Conservation (phyloP, 1,284 basidiomycete genomes). For the Fomitopsis betulina region DNA sequence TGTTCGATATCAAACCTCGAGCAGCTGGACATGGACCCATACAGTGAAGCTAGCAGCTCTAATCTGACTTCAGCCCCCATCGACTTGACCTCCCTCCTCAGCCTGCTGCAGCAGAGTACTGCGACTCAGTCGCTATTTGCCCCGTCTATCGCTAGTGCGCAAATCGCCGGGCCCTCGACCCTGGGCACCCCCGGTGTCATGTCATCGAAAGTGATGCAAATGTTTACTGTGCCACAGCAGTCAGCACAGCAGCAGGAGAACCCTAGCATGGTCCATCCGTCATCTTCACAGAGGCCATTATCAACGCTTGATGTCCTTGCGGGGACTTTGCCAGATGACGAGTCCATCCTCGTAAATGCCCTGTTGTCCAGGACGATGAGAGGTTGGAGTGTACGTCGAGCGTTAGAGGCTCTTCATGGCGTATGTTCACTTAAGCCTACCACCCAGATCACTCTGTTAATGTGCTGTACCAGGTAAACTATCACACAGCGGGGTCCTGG, state of each 20-base stretch:
- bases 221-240: not conserved
- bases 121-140: too few species aligned
- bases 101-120: too few species aligned
- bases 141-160: too few species aligned
- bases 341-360: slow-evolving; percentile 46
- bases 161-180: too few species aligned
- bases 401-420: slow-evolving; percentile 39
- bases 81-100: too few species aligned
- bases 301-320: slow-evolving; percentile 32
- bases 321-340: slow-evolving; percentile 42
- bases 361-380: slow-evolving; percentile 28
- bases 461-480: slow-evolving; percentile 38
- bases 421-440: slow-evolving; percentile 22
- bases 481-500: slow-evolving; percentile 47
- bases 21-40: too few species aligned
- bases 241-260: not conserved
- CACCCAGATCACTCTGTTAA: slow-evolving; percentile 38
- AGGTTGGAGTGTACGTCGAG: slow-evolving; percentile 35
- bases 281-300: not conserved
- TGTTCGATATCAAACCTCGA: not conserved
- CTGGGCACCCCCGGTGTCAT: too few species aligned
- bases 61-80: too few species aligned
- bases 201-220: not conserved
- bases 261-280: not conserved
- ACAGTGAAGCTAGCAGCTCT: too few species aligned